A percentile compares a stretch with the other conserved stretches of the same genome.
Evolutionary conservation across 2,329 filamentous ascomycete genomes (phyloP).

Genomic region (Cercospora citrullina): DNA sequence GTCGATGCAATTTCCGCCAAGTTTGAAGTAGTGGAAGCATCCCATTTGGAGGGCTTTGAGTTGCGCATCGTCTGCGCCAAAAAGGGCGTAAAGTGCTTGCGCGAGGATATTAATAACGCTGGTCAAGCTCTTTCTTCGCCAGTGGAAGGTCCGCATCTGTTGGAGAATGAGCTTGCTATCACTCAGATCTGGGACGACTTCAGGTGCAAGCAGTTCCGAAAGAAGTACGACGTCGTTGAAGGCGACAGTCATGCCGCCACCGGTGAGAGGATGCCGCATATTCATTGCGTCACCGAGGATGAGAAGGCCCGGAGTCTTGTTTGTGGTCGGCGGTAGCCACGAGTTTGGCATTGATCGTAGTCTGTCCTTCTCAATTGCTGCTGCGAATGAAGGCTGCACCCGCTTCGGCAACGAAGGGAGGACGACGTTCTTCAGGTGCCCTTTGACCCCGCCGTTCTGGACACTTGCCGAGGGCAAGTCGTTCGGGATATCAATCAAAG

Average conservation of each 20-base stretch:
- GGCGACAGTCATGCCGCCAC: slow-evolving; percentile 96
- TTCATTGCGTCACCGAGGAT: slow-evolving; percentile 94
- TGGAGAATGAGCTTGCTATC: slow-evolving; percentile 65
- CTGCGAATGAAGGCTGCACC: slow-evolving; percentile 71
- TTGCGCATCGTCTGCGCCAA: slow-evolving; percentile 78
- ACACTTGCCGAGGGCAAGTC: slow-evolving; percentile 71
- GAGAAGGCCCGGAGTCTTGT: slow-evolving; percentile 69
- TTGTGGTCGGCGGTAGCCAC: slow-evolving; percentile 79
- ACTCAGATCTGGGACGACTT: slow-evolving; percentile 66
- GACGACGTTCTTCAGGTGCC: slow-evolving; percentile 76
- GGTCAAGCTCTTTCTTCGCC: slow-evolving; percentile 77
- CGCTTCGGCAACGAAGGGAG: slow-evolving; percentile 72
- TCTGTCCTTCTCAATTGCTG: slow-evolving; percentile 72
- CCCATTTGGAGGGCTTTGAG: slow-evolving; percentile 80
- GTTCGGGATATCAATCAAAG: slow-evolving; percentile 82
- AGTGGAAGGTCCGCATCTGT: slow-evolving; percentile 78
- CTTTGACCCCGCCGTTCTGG: slow-evolving; percentile 77
- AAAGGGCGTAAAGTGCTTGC: slow-evolving; percentile 86
- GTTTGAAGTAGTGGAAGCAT: slow-evolving; percentile 90
- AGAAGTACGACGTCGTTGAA: slow-evolving; percentile 88
- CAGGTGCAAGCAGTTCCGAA: slow-evolving; percentile 69
- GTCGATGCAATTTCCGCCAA: slow-evolving; percentile 68
- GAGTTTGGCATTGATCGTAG: slow-evolving; percentile 95
- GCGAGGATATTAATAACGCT: slow-evolving; percentile 97
- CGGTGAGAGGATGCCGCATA: slow-evolving; percentile 98